Evolutionary conservation across 2,329 filamentous ascomycete genomes (phyloP), one percentile per base, ranked within the genome.

Genomic region (Westerdykella aurantiaca): DNA sequence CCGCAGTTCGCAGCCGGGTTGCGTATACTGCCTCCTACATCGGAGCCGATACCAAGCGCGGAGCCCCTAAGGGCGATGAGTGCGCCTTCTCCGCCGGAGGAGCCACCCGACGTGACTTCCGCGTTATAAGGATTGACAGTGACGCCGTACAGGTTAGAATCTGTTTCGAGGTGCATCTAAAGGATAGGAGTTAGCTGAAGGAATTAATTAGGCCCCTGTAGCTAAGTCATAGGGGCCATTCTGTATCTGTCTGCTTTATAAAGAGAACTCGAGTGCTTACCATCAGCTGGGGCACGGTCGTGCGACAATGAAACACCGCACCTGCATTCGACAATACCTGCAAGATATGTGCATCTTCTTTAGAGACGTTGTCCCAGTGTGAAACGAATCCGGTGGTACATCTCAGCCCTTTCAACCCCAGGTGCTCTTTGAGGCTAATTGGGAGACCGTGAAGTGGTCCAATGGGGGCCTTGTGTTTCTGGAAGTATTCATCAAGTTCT

Each of bases 51-150:
- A 1, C 77, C 78, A 9, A 81, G 62, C 55, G 68, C 69, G 11
- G 72, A 77, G 9, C 77, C 77, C 17, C 71, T 61, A 18, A 79
- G 63, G 1, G 70, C 77, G 11, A 79, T 44, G 3, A 81, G 58
- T 0, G 78, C 76, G 1, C 77, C 77, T 60, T 81, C 78, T 37
- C 78, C 78, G 34, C 79, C 78, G 6, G 73, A 76, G 4, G 72
- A 76, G 2, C 78, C 78, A 5, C 78, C 78, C 14, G 69, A 55
- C 0, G 75, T 76, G 18, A 80, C 56, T 1, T 63, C 68, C 1
- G 64, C 67, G 54, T 81, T 79, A 56, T 70, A 71, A 0, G 78
- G 77, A 50, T 80, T 80, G 9, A 73, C 68, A 0, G 78, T 81
- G 0, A 69, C 64, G 2, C 76, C 76, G 44, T 73, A 77, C 16